phyloP scores from a whole-genome alignment of 768 basidiomycete species.

The Hericium rajendrae region DNA sequence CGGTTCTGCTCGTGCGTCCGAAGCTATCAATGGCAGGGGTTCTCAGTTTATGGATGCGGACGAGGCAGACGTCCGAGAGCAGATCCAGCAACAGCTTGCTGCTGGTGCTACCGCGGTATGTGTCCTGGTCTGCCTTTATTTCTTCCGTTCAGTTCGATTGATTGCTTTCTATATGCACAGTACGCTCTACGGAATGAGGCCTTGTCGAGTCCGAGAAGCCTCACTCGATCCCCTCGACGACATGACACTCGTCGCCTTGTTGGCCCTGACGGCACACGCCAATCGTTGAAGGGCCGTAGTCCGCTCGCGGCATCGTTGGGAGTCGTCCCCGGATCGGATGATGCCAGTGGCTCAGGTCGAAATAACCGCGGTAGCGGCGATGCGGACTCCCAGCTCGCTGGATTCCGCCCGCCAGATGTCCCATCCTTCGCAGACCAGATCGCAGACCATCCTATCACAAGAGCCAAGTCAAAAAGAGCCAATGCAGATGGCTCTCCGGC shows the following conservation, averaged over 20 bases:
- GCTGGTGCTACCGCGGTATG: conserved; percentile 65
- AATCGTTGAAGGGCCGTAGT: conserved; percentile 28
- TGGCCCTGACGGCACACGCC: conserved; percentile 30
- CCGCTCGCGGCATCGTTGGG: conserved; percentile 35
- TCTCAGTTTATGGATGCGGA: conserved; percentile 91
- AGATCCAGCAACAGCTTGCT: conserved; percentile 78
- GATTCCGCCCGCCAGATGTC: conserved; percentile 1
- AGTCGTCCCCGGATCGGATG: conserved; percentile 32
- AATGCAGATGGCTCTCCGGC: conserved; percentile 23
- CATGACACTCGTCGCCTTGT: conserved; percentile 25
- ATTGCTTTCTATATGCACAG: conserved; percentile 25
- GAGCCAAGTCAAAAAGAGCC: conserved; percentile 41
- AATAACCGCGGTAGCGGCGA: too few relatives aligned
- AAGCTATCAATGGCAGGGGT: conserved; percentile 39
- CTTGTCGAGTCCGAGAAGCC: conserved; percentile 55
- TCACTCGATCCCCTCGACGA: conserved; percentile 59
- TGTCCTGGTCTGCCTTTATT: conserved; percentile 6
- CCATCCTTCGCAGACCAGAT: conserved; percentile 31
- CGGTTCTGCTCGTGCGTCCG: conserved; percentile 28
- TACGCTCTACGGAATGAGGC: conserved; percentile 51
- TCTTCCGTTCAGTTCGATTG: background rate
- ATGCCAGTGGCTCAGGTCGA: conserved; percentile 23
- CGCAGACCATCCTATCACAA: conserved; percentile 39
- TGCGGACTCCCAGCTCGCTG: too few relatives aligned
- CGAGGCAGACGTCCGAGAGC: conserved; percentile 71